Percentiles rank a stretch among this genome's conserved stretches.
Conservation (phyloP, 371 early-diverging fungal species). For the Phascolomyces articulosus region DNA sequence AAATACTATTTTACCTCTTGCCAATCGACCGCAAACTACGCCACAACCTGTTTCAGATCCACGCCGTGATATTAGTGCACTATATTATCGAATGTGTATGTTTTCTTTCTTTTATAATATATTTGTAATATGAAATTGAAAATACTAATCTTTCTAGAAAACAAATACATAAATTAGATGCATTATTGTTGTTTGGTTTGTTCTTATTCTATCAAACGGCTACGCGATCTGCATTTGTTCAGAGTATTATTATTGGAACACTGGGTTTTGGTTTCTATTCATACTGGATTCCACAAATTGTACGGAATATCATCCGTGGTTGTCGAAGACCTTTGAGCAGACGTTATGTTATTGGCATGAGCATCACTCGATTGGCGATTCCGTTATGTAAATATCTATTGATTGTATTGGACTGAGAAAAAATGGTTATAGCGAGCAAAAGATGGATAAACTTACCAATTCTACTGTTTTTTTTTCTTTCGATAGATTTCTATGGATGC, state of each 20-base stretch:
- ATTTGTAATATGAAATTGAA: not conserved
- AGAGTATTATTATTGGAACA: constrained; percentile 49
- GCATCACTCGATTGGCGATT: constrained; percentile 58
- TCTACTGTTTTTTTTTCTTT: too few species aligned
- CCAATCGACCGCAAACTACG: constrained; percentile 7
- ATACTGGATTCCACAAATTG: constrained; percentile 84
- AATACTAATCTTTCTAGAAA: not conserved
- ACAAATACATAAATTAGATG: constrained; percentile 39
- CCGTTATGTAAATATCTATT: constrained; percentile 58
- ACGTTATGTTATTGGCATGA: constrained; percentile 68
- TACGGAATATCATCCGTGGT: constrained; percentile 66
- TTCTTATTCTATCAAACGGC: constrained; percentile 71
- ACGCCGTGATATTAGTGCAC: constrained; percentile 37
- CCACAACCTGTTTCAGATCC: constrained; percentile 24
- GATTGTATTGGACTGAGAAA: not conserved
- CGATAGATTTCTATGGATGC: constrained; percentile 61
- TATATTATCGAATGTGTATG: constrained; percentile 66
- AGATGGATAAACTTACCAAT: too few species aligned
- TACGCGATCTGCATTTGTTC: constrained; percentile 54
- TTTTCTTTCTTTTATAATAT: constrained; percentile 7
- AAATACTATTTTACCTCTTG: constrained; percentile 12
- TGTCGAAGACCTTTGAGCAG: constrained; percentile 62
- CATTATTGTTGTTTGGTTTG: constrained; percentile 61
- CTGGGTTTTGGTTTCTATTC: constrained; percentile 65
- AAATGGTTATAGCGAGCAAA: not conserved